Percentiles rank a stretch among this genome's conserved stretches.
phyloP scores from a whole-genome alignment of 352 stramenopile genomes.

The Phytophthora colocasiae region DNA sequence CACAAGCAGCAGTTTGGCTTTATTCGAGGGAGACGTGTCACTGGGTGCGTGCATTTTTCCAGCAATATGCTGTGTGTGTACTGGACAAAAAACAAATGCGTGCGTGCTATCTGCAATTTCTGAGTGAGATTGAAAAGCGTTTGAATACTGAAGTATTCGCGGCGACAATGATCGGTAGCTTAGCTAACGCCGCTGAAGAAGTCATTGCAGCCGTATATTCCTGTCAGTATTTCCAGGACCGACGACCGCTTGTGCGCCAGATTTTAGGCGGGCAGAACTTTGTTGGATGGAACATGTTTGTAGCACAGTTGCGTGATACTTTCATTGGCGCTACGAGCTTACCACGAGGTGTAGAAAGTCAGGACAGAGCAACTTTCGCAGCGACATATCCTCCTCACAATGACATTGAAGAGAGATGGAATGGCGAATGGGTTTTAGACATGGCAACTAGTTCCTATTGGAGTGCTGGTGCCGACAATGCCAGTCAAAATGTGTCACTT shows the following conservation, averaged over 20 bases:
- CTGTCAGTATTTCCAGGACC: conserved; percentile 49
- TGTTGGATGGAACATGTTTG: conserved; percentile 59
- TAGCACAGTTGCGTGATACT: conserved; percentile 75
- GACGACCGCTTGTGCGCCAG: conserved; percentile 53
- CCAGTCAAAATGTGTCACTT: conserved; percentile 42
- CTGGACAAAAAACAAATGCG: conserved; percentile 57
- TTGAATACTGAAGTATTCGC: conserved; percentile 60
- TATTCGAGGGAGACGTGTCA: conserved; percentile 52
- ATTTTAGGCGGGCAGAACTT: conserved; percentile 63
- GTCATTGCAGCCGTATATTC: conserved; percentile 75
- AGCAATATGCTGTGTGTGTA: conserved; percentile 35
- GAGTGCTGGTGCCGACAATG: conserved; percentile 23
- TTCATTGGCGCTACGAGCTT: conserved; percentile 45
- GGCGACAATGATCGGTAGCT: conserved; percentile 39
- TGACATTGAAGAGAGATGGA: conserved; percentile 52
- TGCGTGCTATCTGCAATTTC: conserved; percentile 52
- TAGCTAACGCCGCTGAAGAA: conserved; percentile 64
- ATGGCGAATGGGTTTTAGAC: conserved; percentile 62
- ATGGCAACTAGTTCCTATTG: conserved; percentile 47
- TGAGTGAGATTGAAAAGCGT: conserved; percentile 52
- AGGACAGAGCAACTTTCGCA: conserved; percentile 4
- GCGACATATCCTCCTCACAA: conserved; percentile 29
- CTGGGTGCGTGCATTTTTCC: conserved; percentile 57
- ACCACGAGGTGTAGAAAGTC: neutral
- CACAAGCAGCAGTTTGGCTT: conserved; percentile 58